Evolutionary conservation across 495 filamentous ascomycete genomes (phyloP).

Genomic region (Polyplosphaeria fusca): DNA sequence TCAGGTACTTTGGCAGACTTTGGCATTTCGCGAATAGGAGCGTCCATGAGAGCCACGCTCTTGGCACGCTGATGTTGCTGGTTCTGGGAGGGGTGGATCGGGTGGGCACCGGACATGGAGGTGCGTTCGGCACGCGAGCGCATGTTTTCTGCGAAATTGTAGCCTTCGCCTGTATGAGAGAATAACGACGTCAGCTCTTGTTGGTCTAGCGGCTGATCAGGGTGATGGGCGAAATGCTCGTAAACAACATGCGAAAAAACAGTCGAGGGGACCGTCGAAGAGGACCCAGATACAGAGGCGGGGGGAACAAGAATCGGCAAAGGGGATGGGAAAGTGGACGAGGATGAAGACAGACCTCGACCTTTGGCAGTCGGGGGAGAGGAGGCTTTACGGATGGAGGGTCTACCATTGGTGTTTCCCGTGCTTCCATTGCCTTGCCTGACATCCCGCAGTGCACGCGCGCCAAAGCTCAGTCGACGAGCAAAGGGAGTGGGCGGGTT

Average conservation of each 20-base stretch:
- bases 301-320: conserved; percentile 21
- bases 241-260: conserved; percentile 11
- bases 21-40: conserved; percentile 49
- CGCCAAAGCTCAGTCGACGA: conserved; percentile 87
- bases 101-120: conserved; percentile 52
- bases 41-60: conserved; percentile 68
- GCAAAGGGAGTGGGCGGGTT: conserved; percentile 69
- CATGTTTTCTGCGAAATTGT: conserved; percentile 93
- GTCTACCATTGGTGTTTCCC: conserved; percentile 42
- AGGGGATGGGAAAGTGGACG: conserved; percentile 24
- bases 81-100: conserved; percentile 33
- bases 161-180: conserved; percentile 74
- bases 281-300: conserved; percentile 40
- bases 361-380: conserved; percentile 48
- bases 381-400: conserved; percentile 39
- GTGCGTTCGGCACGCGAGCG: conserved; percentile 81
- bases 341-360: conserved; percentile 47
- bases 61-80: conserved; percentile 51
- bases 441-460: conserved; percentile 73
- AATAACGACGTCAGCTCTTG: conserved; percentile 57
- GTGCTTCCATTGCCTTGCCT: conserved; percentile 43
- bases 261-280: conserved; percentile 30
- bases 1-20: conserved; percentile 64
- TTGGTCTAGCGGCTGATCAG: conserved; percentile 40
- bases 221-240: conserved; percentile 27